Evolutionary conservation across 75 land plant genomes (phyloP).

Genomic region (Chamaecyparis obtusa): DNA sequence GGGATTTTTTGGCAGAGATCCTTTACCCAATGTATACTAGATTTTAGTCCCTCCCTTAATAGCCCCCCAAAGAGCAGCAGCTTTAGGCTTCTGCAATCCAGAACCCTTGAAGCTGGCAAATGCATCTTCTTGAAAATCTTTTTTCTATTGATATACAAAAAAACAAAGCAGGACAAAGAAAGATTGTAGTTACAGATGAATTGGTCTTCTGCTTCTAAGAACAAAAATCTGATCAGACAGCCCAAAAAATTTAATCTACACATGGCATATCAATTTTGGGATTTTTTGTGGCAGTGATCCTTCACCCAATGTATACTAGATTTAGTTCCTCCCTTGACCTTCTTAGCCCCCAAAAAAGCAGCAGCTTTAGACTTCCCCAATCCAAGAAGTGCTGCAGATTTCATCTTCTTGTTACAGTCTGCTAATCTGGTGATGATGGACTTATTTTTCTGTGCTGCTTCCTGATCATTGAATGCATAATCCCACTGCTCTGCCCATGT

Average conservation of each 20-base stretch:
- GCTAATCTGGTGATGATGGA: not conserved
- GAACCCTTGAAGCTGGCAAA: too few relatives aligned
- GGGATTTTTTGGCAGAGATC: conserved; percentile 22
- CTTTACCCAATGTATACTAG: conserved; percentile 39
- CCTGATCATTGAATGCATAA: conserved; percentile 9
- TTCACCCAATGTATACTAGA: conserved; percentile 40
- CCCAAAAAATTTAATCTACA: too few relatives aligned
- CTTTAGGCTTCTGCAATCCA: conserved; percentile 38
- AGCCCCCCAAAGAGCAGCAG: conserved; percentile 21
- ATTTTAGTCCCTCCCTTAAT: conserved; percentile 14
- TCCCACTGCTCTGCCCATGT: conserved; percentile 22
- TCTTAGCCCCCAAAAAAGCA: conserved; percentile 28
- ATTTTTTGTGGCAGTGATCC: conserved; percentile 26
- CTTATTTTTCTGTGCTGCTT: not conserved
- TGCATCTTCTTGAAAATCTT: too few relatives aligned
- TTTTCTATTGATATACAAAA: too few relatives aligned
- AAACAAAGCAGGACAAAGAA: too few relatives aligned
- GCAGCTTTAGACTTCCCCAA: conserved; percentile 39
- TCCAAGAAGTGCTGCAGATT: conserved; percentile 28
- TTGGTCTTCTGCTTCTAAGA: too few relatives aligned
- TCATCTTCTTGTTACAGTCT: conserved; percentile 24
- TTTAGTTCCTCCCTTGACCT: conserved; percentile 27
- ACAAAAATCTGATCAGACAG: too few relatives aligned
- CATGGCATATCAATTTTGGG: conserved; percentile 3
- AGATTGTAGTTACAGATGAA: too few relatives aligned